phyloP scores from a whole-genome alignment of 2,329 filamentous ascomycete species.

The Stagonosporopsis chrysanthemi region DNA sequence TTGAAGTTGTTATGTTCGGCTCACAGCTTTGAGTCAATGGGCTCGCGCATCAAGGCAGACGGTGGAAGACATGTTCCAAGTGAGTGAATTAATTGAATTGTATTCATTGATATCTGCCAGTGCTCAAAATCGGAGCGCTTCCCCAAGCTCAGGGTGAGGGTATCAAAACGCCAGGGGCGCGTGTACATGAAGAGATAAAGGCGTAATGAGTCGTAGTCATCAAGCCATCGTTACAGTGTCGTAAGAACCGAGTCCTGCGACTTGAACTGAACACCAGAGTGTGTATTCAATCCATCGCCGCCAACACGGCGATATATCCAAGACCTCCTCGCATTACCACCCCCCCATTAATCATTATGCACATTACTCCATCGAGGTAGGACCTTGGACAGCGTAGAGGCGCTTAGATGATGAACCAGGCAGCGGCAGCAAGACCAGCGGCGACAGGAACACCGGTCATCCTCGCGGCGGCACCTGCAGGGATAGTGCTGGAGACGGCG shows the following conservation, averaged over 20 bases:
- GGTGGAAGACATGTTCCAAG: background rate
- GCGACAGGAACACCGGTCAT: constrained; percentile 48
- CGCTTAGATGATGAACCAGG: constrained; percentile 50
- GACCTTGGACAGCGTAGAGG: constrained; percentile 26
- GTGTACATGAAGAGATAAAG: constrained; percentile 31
- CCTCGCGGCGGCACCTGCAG: constrained; percentile 39
- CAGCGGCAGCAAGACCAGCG: constrained; percentile 48
- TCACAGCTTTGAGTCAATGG: background rate
- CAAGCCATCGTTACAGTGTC: constrained; percentile 28
- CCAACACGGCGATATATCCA: constrained; percentile 33
- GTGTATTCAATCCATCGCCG: constrained; percentile 24
- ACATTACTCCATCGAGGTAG: constrained; percentile 41
- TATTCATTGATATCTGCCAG: constrained; percentile 36
- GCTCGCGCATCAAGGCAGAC: background rate
- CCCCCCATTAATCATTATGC: constrained; percentile 36
- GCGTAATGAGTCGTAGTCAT: constrained; percentile 38
- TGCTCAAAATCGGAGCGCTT: constrained; percentile 21
- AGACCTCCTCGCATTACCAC: constrained; percentile 25
- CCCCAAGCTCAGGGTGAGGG: constrained; percentile 33
- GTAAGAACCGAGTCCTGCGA: constrained; percentile 25
- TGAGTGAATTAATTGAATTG: constrained; percentile 27
- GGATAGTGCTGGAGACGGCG: constrained; percentile 24
- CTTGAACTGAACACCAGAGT: constrained; percentile 17
- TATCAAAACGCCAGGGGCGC: constrained; percentile 42
- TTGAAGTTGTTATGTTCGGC: background rate